phyloP scores from a whole-genome alignment of 768 basidiomycete genomes.

The Russula lepida region DNA sequence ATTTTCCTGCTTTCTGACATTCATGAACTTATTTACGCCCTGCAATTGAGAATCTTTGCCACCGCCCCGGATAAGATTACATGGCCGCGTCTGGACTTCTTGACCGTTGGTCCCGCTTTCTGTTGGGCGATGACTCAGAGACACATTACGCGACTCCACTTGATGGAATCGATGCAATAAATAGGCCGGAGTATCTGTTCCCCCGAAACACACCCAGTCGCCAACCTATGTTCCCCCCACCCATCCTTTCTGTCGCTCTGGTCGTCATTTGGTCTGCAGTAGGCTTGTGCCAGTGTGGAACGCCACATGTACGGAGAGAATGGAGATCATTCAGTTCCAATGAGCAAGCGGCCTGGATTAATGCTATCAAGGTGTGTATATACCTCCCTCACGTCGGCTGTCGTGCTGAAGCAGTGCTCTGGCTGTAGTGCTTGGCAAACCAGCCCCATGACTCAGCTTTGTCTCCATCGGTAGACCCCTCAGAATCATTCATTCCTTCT shows the following conservation, averaged over 20 bases:
- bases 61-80: not conserved
- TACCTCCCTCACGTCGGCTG: not conserved
- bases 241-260: not conserved
- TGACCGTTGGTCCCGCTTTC: not conserved
- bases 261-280: not conserved
- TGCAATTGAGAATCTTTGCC: too few relatives aligned
- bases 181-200: not conserved
- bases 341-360: conserved; percentile 23
- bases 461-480: conserved; percentile 4
- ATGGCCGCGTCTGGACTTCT: not conserved
- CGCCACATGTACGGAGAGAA: conserved; percentile 22
- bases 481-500: conserved; percentile 12
- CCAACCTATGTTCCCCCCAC: not conserved
- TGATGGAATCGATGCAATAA: too few relatives aligned
- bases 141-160: not conserved
- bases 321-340: conserved; percentile 20
- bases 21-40: too few relatives aligned
- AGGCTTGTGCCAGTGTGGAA: conserved; percentile 1
- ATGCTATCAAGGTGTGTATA: conserved; percentile 22
- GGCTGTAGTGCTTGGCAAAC: not conserved
- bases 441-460: conserved; percentile 18
- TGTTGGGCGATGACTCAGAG: too few relatives aligned
- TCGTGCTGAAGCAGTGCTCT: not conserved
- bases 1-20: not conserved
- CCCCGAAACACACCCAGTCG: not conserved